Evolutionary conservation across 164 flowering plant species (phyloP), one percentile per base, ranked within the genome.

Genomic region (Saururus chinensis): DNA sequence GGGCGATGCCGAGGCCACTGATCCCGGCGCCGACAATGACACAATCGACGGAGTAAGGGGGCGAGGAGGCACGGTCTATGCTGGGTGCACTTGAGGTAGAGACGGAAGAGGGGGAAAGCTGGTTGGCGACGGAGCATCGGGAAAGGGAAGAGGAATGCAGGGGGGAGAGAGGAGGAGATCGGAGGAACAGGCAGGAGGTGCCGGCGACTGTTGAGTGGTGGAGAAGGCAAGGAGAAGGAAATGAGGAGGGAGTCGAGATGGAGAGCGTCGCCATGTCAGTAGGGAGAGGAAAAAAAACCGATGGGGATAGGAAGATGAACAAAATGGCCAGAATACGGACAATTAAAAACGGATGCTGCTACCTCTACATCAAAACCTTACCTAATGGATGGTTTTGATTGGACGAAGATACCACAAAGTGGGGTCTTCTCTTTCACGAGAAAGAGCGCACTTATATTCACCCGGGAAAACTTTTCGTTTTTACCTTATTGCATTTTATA

Each of bases 11-110:
- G 60, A 93, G 89, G 17, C 98, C 97, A 63, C 90, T 86, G 58
- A 93, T 90, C 26, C 98, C 96, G 4, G 74, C 97, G 20, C 98
- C 98, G 11, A 93, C 89, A 9, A 90, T 68, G 10, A 90, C 96
- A 64, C 96, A 85, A 56, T 92, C 98, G 20, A 84, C 67, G 24
- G 71, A 62, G 22, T 60, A 49, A 10, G 40, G 23, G 51, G 13
- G 37, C 1, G 62, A 42, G 20, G 45, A 30, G 57, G 45, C 71
- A 4, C 51, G 73, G 57, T n/a, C n/a, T n/a, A n/a, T 6, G 37
- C 6, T 30, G 37, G 37, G 37, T 6, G 60, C 71, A 65, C 51
- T 62, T 13, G 60, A 20, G 26, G 45, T 69, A 23, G 74, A 66
- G 49, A 45, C 17, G 0, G 75, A 66, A 26, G 77, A 64, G 40